Base-by-base conservation (phyloP, 768 basidiomycete genomes). In the Tylopilus felleus region DNA sequence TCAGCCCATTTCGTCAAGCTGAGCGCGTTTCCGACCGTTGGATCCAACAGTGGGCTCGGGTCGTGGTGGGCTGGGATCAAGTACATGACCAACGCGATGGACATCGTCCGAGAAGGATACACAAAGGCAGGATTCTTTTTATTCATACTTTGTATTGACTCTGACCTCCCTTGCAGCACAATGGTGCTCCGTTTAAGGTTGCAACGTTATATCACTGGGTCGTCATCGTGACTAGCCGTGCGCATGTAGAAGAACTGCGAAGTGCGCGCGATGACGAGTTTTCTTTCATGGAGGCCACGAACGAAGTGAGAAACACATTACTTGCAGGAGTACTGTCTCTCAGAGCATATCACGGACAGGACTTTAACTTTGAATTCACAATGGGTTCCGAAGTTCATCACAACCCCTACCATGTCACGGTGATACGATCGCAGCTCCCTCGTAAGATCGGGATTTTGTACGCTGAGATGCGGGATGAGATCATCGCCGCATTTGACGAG, bases 391-490 rank as follows among this genome's bases (percentile, higher is more conserved):
- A 70, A 38, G 45, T 75, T 16, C 44, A 55, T 8, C 41, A 67
- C 0, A 59, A 69, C 33, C 40, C 41, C 2, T 71, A 71, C 49
- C 74, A 75, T 39, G 33, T 65, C 10, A 21, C 33, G 2, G 47
- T 71, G 28, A 36, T 76, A 23, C 68, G 62, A 19, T 49, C 58
- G 4, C 57, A 60, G 6, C 60, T 77, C 9, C 72, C 71, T 22
- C 71, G 78, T 13, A 75, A 75, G 38, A 67, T 82, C 6, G 65
- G 61, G 1, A 49, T 43, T 1, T 53, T 75, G 4, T 77, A 78
- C 54, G 69, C 74, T 1, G 71, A 73, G 21, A 60, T 83, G 17
- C 70, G 69, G 13, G 73, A 79, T 17, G 83, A 84, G 60, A 66
- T 81, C 13, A 48, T 63, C 1, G 50, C 63, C 0, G 67, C 80